Evolutionary conservation across 2,329 filamentous ascomycete species (phyloP).

Genomic region (Colletotrichum incanum): DNA sequence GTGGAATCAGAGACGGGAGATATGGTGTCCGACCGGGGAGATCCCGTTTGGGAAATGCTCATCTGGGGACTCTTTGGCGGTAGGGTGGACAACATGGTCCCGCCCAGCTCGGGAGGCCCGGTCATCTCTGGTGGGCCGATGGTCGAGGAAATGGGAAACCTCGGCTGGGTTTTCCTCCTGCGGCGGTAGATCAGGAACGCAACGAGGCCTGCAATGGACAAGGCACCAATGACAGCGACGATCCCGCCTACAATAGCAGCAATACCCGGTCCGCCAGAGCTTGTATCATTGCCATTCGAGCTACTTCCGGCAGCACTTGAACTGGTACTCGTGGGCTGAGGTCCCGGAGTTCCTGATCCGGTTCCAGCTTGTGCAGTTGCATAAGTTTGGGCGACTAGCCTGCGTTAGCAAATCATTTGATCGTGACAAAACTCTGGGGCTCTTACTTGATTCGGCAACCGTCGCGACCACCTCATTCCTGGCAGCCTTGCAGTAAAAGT

Average conservation of each 20-base stretch:
- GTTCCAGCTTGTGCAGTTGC: constrained; percentile 37
- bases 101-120: constrained; percentile 54
- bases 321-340: constrained; percentile 14
- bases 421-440: constrained; percentile 25
- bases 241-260: constrained; percentile 54
- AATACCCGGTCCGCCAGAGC: constrained; percentile 46
- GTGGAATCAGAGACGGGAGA: constrained; percentile 48
- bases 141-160: constrained; percentile 43
- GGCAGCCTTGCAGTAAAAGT: constrained; percentile 67
- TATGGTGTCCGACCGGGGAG: constrained; percentile 45
- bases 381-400: constrained; percentile 48
- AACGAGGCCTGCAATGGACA: constrained; percentile 49
- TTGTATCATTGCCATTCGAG: constrained; percentile 14
- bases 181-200: constrained; percentile 57
- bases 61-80: constrained; percentile 51
- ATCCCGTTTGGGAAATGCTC: constrained; percentile 47
- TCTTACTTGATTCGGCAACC: constrained; percentile 57
- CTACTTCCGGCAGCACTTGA: constrained; percentile 16
- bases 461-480: constrained; percentile 58
- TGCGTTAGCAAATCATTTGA: constrained; percentile 41
- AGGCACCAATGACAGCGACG: constrained; percentile 23
- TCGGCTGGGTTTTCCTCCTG: constrained; percentile 47
- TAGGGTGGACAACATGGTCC: constrained; percentile 41
- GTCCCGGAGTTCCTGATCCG: constrained; percentile 27
- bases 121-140: constrained; percentile 37